Evolutionary conservation across 768 basidiomycete genomes (phyloP).

Genomic region (Auriscalpium microsporum): DNA sequence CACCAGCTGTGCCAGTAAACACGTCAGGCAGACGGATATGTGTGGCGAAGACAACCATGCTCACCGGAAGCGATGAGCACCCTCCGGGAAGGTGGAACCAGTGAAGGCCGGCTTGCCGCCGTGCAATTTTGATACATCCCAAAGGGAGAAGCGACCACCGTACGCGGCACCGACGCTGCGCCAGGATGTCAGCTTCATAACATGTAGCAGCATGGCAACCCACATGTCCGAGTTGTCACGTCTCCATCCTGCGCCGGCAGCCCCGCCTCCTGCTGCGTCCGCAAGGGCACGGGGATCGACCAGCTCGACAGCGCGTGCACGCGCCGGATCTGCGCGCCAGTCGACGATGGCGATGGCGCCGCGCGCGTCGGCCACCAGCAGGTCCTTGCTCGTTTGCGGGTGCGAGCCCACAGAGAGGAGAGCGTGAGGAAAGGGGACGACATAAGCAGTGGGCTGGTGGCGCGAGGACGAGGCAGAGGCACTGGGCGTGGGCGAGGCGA

Average conservation of each 20-base stretch:
- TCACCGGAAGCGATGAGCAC: slow-evolving; percentile 62
- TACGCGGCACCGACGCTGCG: slow-evolving; percentile 67
- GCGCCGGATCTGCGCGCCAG: slow-evolving; percentile 68
- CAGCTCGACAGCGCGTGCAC: slow-evolving; percentile 53
- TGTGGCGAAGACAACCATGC: slow-evolving; percentile 6
- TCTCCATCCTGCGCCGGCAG: slow-evolving; percentile 63
- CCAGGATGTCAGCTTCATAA: not conserved
- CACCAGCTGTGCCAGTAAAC: slow-evolving; percentile 51
- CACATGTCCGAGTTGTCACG: slow-evolving; percentile 66
- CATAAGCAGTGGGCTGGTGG: slow-evolving; percentile 71
- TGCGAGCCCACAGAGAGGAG: slow-evolving; percentile 62
- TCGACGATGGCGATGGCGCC: slow-evolving; percentile 75
- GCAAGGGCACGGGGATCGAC: slow-evolving; percentile 60
- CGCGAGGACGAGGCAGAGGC: slow-evolving; percentile 29
- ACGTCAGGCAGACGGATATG: slow-evolving; percentile 1
- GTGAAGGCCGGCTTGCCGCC: slow-evolving; percentile 67
- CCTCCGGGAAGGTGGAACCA: slow-evolving; percentile 58
- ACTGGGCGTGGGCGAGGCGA: slow-evolving; percentile 24
- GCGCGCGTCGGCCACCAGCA: slow-evolving; percentile 66
- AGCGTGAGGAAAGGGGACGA: slow-evolving; percentile 65
- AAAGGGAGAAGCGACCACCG: slow-evolving; percentile 62
- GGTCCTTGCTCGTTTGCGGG: slow-evolving; percentile 65
- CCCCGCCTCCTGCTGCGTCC: slow-evolving; percentile 38
- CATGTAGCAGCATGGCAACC: slow-evolving; percentile 19
- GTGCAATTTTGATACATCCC: slow-evolving; percentile 64